These are phyloP conservation scores for Helotiales sp. DNA, from an alignment of 2,329 filamentous ascomycete genomes.

Conservation along the genomic window DNA sequence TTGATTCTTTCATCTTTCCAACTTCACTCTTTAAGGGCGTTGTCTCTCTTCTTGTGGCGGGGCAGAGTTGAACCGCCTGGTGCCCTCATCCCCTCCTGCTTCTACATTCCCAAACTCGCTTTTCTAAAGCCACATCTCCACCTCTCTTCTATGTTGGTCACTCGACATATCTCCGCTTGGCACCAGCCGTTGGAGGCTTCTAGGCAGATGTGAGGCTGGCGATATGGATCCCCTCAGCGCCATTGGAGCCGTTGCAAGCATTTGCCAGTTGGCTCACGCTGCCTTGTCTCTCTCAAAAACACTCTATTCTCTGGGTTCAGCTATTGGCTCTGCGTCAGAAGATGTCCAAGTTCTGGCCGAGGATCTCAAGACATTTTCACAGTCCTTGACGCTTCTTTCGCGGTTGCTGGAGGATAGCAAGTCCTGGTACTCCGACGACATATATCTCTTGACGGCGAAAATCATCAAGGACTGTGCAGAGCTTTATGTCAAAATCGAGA, in stretches of 20 bases:
- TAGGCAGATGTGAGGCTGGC: background rate
- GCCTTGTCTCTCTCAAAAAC: conserved; percentile 32
- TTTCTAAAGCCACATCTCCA: background rate
- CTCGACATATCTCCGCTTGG: background rate
- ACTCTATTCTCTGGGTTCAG: conserved; percentile 30
- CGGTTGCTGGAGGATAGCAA: conserved; percentile 29
- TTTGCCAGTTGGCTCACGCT: conserved; percentile 29
- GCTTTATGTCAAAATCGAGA: conserved; percentile 34
- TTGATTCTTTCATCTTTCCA: background rate
- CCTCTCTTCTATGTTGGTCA: background rate
- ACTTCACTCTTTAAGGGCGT: background rate
- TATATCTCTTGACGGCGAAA: conserved; percentile 34
- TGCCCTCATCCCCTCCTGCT: background rate
- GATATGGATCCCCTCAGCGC: conserved; percentile 31
- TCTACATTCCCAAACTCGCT: background rate
- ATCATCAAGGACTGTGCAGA: conserved; percentile 34
- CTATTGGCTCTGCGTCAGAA: conserved; percentile 31
- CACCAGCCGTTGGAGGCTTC: background rate
- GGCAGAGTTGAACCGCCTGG: background rate
- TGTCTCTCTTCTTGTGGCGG: background rate
- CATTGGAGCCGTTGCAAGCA: conserved; percentile 29
- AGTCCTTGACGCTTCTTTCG: conserved; percentile 32
- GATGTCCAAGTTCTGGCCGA: conserved; percentile 32
- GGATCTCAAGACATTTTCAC: conserved; percentile 29
- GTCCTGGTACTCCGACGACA: conserved; percentile 32